Base-by-base conservation (phyloP, 352 stramenopile species). In the Phytophthora megakarya region DNA sequence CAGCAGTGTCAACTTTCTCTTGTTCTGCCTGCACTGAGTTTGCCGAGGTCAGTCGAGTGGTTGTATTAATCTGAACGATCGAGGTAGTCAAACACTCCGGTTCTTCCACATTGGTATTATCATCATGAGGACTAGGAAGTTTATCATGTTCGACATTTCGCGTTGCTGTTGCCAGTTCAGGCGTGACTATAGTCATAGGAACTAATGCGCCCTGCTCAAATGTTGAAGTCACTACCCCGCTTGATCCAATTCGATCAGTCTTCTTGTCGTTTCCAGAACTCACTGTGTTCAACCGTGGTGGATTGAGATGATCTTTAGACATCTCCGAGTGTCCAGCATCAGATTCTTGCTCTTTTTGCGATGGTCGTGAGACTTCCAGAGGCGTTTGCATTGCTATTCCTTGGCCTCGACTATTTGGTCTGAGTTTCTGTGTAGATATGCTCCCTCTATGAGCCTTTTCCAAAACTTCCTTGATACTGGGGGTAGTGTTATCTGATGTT, bases 381-480 rank as follows among this genome's bases (percentile, higher is more conserved):
- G 37, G 4, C 2, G 12, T 42, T 38, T 57, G 54, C 7, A 32
- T 16, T 3, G 39, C 9, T 13, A 58, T 11, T 22, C 16, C 54
- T 18, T 61, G 52, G 0, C 13, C 47, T 12, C 47, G 52, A 48
- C 38, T 65, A 51, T 26, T 48, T 5, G 47, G 21, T 18, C 30
- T 42, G 6, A 54, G 21, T 33, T 63, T 75, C n/a, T 65, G 49
- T 37, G 35, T 68, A 8, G 67, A 39, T 13, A 21, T 47, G 3
- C 49, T 72, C 19, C 57, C 13, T 15, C 37, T 32, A 30, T 66
- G 61, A 30, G 66, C 49, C 8, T 67, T 47, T 8, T 53, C 61
- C 21, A 74, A 37, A 4, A 70, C 63, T 57, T 75, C 62, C 22
- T 75, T 75, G 16, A 72, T 72, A 56, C 54, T 67, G 1, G 49